These are phyloP conservation scores for Camelina sativa DNA, from an alignment of 345 rosid genomes.

Conservation along the genomic window DNA sequence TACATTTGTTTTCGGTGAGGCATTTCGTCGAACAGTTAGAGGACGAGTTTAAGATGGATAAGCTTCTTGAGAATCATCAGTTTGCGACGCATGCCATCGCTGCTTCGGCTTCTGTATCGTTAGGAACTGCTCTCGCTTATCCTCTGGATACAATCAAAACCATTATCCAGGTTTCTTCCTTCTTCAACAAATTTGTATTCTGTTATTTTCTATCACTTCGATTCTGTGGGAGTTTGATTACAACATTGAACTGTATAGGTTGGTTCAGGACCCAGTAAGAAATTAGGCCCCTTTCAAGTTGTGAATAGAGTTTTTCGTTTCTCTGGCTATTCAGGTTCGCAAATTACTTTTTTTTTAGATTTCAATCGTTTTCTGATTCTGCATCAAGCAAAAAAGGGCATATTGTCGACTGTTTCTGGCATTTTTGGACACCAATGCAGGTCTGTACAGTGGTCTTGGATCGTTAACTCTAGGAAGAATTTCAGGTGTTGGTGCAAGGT, in stretches of 20 bases:
- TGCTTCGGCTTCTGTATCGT: slow-evolving; percentile 68
- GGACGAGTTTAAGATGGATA: slow-evolving; percentile 43
- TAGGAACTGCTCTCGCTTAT: slow-evolving; percentile 72
- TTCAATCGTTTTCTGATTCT: neutral
- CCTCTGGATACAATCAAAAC: slow-evolving; percentile 89
- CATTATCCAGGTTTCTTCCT: slow-evolving; percentile 66
- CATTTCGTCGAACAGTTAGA: slow-evolving; percentile 44
- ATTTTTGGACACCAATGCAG: slow-evolving; percentile 47
- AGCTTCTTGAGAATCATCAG: slow-evolving; percentile 64
- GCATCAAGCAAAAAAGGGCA: neutral
- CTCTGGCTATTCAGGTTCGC: slow-evolving; percentile 56
- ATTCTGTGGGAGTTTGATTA: neutral
- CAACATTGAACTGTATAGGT: slow-evolving; percentile 54
- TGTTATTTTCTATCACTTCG: neutral
- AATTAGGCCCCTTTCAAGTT: slow-evolving; percentile 55
- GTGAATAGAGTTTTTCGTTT: slow-evolving; percentile 59
- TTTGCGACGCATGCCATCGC: slow-evolving; percentile 81
- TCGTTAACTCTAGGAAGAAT: slow-evolving; percentile 70
- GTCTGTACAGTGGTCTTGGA: slow-evolving; percentile 79
- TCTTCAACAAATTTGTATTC: neutral
- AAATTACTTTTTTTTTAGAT: slow-evolving; percentile 1
- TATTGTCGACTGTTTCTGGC: neutral
- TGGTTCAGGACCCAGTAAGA: slow-evolving; percentile 72
- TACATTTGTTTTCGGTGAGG: slow-evolving; percentile 17
- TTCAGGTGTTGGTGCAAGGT: slow-evolving; percentile 73